Base-by-base conservation (phyloP, 176 grass and related monocot genomes). In the Secale cereale region DNA sequence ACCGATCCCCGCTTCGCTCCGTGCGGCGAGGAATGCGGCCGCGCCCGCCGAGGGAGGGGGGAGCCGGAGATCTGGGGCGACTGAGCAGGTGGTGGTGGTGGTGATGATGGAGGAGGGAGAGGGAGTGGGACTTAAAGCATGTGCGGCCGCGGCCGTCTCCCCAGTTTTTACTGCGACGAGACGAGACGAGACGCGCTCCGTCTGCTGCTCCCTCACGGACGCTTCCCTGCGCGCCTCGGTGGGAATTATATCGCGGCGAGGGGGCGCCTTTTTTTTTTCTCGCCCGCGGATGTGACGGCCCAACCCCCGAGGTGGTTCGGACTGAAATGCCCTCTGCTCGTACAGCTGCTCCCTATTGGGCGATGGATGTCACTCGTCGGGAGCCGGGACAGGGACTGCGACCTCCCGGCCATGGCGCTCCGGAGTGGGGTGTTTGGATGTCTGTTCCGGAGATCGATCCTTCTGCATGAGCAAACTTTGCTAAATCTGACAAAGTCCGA, bases 81-180 rank as follows among this genome's bases (percentile, higher is more conserved):
- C 56, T 37, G 77, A 20, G 61, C 39, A 27, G 16, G 78, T 6
- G 74, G 75, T 16, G 41, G 41, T 16, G 77, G 74, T 52, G 69
- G 79, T 59, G 78, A 31, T 27, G 78, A 31, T 27, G 86, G 74
- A 17, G 41, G 12, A 1, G 81, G 61, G 16, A 56, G 57, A 23
- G 39, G 60, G 30, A 83, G 79, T 35, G 84, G 74, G 36, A 59
- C 88, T 90, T 86, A 86, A 82, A 90, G 84, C 79, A 83, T 86
- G 83, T 82, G 88, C 72, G 30, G 77, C 87, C 17, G 87, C 82
- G 45, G 70, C 82, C 37, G 71, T 28, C 71, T 78, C 83, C 79
- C 56, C 74, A 78, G 73, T 86, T 90, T 90, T 82, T 78, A 86
- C 73, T 5, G 88, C 83, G 88, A 20, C 83, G 88, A 80, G 82